Evolutionary conservation across 768 basidiomycete genomes (phyloP).

Genomic region (Gymnopilus junonius): DNA sequence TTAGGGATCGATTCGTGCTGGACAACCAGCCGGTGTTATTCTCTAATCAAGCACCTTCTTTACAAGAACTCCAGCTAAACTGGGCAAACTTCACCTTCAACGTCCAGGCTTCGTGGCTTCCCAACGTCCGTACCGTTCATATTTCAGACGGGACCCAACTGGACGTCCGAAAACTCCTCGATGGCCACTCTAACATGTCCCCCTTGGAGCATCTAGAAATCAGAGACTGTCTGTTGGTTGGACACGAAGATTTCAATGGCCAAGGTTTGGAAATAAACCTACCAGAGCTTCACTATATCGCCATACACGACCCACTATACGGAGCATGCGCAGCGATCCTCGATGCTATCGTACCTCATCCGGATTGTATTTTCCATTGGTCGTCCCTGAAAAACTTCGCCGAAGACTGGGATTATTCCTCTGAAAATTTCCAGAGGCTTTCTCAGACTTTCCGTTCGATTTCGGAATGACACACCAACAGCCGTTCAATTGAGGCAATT

Average conservation of each 20-base stretch:
- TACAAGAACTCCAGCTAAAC: not conserved
- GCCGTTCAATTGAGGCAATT: too few relatives aligned
- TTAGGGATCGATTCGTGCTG: not conserved
- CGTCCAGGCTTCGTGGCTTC: not conserved
- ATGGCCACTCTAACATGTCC: not conserved
- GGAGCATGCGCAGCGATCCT: not conserved
- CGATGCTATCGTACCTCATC: not conserved
- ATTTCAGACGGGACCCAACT: not conserved
- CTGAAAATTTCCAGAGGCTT: too few relatives aligned
- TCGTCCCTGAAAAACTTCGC: too few relatives aligned
- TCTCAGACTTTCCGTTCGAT: too few relatives aligned
- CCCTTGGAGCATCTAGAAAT: not conserved
- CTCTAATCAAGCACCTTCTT: not conserved
- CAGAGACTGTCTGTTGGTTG: not conserved
- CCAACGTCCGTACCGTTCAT: not conserved
- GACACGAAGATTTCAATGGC: not conserved
- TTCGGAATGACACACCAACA: too few relatives aligned
- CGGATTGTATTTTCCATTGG: not conserved
- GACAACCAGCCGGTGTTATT: not conserved
- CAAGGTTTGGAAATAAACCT: not conserved
- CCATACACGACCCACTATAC: not conserved
- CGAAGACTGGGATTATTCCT: too few relatives aligned
- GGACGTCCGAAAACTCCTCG: not conserved
- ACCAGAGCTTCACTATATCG: not conserved
- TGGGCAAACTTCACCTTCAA: not conserved